Evolutionary conservation across 495 filamentous ascomycete genomes (phyloP).

Genomic region (Hypomontagnella submonticulosa): DNA sequence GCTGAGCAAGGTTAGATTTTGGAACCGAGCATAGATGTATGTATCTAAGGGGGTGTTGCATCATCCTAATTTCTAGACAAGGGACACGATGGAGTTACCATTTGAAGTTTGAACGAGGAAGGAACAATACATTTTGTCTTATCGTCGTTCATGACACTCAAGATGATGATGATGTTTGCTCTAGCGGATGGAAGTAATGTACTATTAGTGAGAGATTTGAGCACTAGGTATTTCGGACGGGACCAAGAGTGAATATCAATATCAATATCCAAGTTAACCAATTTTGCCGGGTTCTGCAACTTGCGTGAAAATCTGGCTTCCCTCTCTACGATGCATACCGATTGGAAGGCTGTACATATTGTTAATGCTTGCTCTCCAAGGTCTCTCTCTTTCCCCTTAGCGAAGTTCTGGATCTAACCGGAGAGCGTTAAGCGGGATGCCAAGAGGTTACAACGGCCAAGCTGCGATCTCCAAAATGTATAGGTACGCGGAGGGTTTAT

Average conservation of each 20-base stretch:
- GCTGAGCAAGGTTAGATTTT: constrained; percentile 40
- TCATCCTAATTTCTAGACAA: constrained; percentile 32
- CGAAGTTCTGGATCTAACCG: constrained; percentile 25
- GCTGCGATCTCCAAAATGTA: constrained; percentile 29
- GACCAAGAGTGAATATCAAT: constrained; percentile 36
- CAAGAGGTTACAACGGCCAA: constrained; percentile 28
- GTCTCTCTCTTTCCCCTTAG: constrained; percentile 21
- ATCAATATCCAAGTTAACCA: constrained; percentile 8
- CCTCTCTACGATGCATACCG: not conserved
- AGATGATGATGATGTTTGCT: constrained; percentile 39
- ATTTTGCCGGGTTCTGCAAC: not conserved
- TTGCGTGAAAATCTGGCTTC: not conserved
- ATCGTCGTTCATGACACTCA: constrained; percentile 40
- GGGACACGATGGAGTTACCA: constrained; percentile 31
- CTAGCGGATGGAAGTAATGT: constrained; percentile 42
- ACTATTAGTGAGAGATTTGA: constrained; percentile 43
- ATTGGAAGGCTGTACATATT: not conserved
- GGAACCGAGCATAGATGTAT: constrained; percentile 47
- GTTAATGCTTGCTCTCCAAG: constrained; percentile 10
- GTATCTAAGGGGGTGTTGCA: constrained; percentile 41
- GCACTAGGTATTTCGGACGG: constrained; percentile 36
- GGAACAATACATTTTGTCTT: constrained; percentile 45
- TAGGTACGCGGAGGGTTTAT: constrained; percentile 30
- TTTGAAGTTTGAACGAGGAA: constrained; percentile 41
- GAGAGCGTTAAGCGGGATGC: constrained; percentile 24